Conservation (phyloP, 2,329 filamentous ascomycete species). For the Helminthosporium solani region DNA sequence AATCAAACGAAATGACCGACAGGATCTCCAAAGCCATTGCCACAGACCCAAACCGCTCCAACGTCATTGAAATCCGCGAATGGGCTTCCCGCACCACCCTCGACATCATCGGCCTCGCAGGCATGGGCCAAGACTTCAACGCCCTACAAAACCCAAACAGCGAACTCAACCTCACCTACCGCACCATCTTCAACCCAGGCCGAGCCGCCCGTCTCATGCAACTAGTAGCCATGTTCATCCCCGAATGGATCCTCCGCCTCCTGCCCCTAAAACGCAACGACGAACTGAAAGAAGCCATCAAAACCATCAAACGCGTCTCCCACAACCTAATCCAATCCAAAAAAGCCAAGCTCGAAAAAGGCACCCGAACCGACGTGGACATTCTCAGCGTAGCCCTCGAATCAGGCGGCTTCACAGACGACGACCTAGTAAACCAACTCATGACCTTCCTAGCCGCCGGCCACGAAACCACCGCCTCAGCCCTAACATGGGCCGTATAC, state of each 20-base stretch:
- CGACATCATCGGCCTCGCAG: slow-evolving; percentile 60
- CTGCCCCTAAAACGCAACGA: slow-evolving; percentile 71
- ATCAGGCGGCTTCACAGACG: slow-evolving; percentile 73
- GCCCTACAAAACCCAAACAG: slow-evolving; percentile 53
- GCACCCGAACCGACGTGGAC: slow-evolving; percentile 58
- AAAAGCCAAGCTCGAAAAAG: slow-evolving; percentile 55
- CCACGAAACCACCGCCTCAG: slow-evolving; percentile 58
- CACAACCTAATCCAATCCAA: slow-evolving; percentile 70
- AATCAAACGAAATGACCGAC: slow-evolving; percentile 45
- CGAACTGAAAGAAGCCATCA: slow-evolving; percentile 38
- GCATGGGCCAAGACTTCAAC: slow-evolving; percentile 59
- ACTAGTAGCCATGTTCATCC: slow-evolving; percentile 63
- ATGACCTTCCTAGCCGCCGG: slow-evolving; percentile 84
- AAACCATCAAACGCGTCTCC: slow-evolving; percentile 59
- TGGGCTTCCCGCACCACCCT: slow-evolving; percentile 56
- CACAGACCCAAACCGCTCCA: slow-evolving; percentile 23
- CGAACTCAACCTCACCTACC: slow-evolving; percentile 55
- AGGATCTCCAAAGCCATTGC: slow-evolving; percentile 35
- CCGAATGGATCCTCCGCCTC: slow-evolving; percentile 58
- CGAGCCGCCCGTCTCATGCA: slow-evolving; percentile 57
- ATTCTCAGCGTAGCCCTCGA: slow-evolving; percentile 79
- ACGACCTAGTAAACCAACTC: slow-evolving; percentile 81
- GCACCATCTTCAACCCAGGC: slow-evolving; percentile 51
- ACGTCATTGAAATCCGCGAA: slow-evolving; percentile 46
- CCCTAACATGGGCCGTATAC: slow-evolving; percentile 57